These are phyloP conservation scores for Colletotrichum sp. DNA, from an alignment of 2,329 filamentous ascomycete genomes.

Conservation along the genomic window DNA sequence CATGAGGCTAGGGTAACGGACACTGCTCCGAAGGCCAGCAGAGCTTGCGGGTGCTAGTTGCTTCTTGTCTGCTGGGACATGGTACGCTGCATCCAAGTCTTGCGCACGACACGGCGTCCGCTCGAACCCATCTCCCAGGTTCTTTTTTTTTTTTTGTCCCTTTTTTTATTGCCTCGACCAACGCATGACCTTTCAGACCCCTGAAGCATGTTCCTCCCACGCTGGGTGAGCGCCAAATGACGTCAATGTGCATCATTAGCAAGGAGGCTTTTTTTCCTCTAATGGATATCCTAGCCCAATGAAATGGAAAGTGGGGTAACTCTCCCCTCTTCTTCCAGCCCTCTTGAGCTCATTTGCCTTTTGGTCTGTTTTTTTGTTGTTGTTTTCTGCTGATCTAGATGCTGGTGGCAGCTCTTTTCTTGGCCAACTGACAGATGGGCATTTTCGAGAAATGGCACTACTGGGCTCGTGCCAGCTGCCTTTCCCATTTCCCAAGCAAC, in stretches of 20 bases:
- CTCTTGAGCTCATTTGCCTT: not conserved
- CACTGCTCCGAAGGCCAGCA: slow-evolving; percentile 8
- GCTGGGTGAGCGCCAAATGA: not conserved
- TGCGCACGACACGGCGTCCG: not conserved
- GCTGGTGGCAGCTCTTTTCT: not conserved
- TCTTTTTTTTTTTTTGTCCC: not conserved
- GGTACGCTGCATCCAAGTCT: not conserved
- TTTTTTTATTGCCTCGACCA: not conserved
- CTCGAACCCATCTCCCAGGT: not conserved
- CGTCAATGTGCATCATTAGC: slow-evolving; percentile 1
- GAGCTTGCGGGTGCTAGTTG: not conserved
- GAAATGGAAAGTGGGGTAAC: not conserved
- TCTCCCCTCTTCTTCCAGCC: not conserved
- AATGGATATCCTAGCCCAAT: not conserved
- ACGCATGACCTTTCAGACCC: slow-evolving; percentile 12
- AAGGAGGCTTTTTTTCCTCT: not conserved
- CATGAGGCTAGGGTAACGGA: slow-evolving; percentile 5
- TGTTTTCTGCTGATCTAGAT: not conserved
- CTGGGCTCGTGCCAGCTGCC: not conserved
- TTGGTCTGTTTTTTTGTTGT: not conserved
- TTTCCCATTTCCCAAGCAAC: not conserved
- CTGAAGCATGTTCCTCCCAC: slow-evolving; percentile 6
- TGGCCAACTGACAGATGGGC: not conserved
- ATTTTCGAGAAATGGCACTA: not conserved
- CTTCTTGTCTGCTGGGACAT: not conserved